Evolutionary conservation across 345 rosid genomes (phyloP).

Genomic region (Moricandia moricandioides): DNA sequence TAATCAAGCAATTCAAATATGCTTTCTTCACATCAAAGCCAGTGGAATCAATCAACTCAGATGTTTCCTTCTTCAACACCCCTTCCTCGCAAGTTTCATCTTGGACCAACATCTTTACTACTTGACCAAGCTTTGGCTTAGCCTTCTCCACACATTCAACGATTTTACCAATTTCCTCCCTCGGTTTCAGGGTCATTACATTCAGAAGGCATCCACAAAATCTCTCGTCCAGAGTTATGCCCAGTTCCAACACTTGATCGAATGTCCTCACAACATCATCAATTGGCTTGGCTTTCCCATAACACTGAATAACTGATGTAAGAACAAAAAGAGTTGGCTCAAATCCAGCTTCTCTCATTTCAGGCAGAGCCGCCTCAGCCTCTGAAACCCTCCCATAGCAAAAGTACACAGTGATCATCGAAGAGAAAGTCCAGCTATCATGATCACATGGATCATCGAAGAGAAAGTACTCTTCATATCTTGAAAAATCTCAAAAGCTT

Average conservation of each 20-base stretch:
- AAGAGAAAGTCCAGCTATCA: conserved; percentile 94
- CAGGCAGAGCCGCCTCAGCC: conserved; percentile 68
- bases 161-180: conserved; percentile 60
- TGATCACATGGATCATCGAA: too few species aligned
- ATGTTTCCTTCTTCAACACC: conserved; percentile 50
- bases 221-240: conserved; percentile 73
- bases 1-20: conserved; percentile 79
- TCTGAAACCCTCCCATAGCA: conserved; percentile 71
- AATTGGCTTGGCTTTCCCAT: conserved; percentile 68
- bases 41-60: conserved; percentile 53
- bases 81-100: conserved; percentile 45
- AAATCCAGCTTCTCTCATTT: conserved; percentile 74
- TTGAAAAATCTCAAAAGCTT: conserved; percentile 64
- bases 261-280: conserved; percentile 74
- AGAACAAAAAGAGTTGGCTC: conserved; percentile 60
- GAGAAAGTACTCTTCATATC: conserved; percentile 80
- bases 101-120: conserved; percentile 62
- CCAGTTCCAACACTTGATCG: conserved; percentile 50
- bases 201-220: conserved; percentile 80
- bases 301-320: conserved; percentile 88
- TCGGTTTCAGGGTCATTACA: conserved; percentile 78
- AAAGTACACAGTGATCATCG: conserved; percentile 72
- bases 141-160: conserved; percentile 68
- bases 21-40: conserved; percentile 71
- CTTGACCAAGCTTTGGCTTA: conserved; percentile 66